A percentile compares a stretch with the other conserved stretches of the same genome.
These are phyloP conservation scores for Leccinum truebloodii DNA, from an alignment of 768 basidiomycete genomes.

Conservation along the genomic window DNA sequence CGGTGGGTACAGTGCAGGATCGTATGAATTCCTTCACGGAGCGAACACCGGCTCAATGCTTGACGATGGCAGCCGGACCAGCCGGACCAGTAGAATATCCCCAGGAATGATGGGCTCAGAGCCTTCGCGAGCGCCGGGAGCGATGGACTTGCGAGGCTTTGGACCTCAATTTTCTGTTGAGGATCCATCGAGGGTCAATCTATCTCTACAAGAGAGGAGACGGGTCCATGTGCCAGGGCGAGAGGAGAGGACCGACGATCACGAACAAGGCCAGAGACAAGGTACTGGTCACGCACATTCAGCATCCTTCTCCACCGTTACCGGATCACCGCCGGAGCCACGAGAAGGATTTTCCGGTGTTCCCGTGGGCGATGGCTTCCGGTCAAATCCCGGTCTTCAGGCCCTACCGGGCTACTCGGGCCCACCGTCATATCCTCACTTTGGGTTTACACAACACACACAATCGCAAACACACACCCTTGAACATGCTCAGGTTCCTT, in stretches of 20 bases:
- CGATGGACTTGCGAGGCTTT: not conserved
- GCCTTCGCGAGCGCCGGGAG: conserved; percentile 13
- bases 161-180: not conserved
- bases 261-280: not conserved
- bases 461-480: conserved; percentile 8
- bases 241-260: not conserved
- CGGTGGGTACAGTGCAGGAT: conserved; percentile 20
- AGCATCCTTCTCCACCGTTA: conserved; percentile 28
- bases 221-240: not conserved
- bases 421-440: conserved; percentile 4
- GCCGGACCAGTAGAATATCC: conserved; percentile 16
- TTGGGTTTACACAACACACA: conserved; percentile 6
- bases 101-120: conserved; percentile 13
- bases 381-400: conserved; percentile 1
- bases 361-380: not conserved
- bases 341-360: conserved; percentile 1
- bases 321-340: conserved; percentile 17
- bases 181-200: not conserved
- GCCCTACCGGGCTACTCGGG: conserved; percentile 4
- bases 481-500: not conserved
- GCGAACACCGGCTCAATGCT: conserved; percentile 24
- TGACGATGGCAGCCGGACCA: conserved; percentile 16
- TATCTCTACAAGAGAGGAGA: conserved; percentile 6
- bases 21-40: conserved; percentile 24
- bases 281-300: conserved; percentile 21